These are phyloP conservation scores for Volvariella surrecta DNA, from an alignment of 1,284 basidiomycete species.

Conservation along the genomic window DNA sequence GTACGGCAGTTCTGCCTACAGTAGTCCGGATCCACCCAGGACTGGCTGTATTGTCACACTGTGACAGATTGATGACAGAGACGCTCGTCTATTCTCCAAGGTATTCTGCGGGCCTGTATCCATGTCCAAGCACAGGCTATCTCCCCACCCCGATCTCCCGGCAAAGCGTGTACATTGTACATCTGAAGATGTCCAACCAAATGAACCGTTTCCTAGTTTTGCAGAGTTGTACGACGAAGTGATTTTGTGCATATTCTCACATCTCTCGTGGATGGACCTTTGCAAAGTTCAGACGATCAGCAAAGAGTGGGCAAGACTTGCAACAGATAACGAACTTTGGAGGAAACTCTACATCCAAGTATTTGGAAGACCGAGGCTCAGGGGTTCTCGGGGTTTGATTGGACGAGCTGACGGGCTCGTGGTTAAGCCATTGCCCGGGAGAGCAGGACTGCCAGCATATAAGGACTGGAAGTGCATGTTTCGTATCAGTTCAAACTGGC, in stretches of 20 bases:
- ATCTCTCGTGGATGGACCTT: slow-evolving; percentile 57
- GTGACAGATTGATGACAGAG: too few species aligned
- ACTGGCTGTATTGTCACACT: too few species aligned
- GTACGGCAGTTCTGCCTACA: too few species aligned
- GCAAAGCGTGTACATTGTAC: slow-evolving; percentile 44
- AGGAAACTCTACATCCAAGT: slow-evolving; percentile 42
- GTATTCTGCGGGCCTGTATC: background rate
- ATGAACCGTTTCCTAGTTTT: slow-evolving; percentile 29
- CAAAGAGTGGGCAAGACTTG: slow-evolving; percentile 57
- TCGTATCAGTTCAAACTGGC: slow-evolving; percentile 73
- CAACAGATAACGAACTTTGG: slow-evolving; percentile 42
- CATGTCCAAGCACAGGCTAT: slow-evolving; percentile 53
- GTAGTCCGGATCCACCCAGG: too few species aligned
- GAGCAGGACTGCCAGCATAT: slow-evolving; percentile 31
- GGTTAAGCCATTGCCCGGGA: slow-evolving; percentile 48
- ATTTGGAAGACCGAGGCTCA: slow-evolving; percentile 57
- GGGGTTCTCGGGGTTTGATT: slow-evolving; percentile 56
- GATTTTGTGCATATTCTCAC: slow-evolving; percentile 62
- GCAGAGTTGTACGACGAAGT: slow-evolving; percentile 68
- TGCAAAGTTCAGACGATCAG: slow-evolving; percentile 56
- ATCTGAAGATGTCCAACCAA: background rate
- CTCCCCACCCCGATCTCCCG: slow-evolving; percentile 41
- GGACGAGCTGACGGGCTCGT: slow-evolving; percentile 46
- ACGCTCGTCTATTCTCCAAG: too few species aligned
- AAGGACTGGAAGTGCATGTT: slow-evolving; percentile 83